Conservation (phyloP, 1,284 basidiomycete genomes). For the Cryptococcus sp. region DNA sequence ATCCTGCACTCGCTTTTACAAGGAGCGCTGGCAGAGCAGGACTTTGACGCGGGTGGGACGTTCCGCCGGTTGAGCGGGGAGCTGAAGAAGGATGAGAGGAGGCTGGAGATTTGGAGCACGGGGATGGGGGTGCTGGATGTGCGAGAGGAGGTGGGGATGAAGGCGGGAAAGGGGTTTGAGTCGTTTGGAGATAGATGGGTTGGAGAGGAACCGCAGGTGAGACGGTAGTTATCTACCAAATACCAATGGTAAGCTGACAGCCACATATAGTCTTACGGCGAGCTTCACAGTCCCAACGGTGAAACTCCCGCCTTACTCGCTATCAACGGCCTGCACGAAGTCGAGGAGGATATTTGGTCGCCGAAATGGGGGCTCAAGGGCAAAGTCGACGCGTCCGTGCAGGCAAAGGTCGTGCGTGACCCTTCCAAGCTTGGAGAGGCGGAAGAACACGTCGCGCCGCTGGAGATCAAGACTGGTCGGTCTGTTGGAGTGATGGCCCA, state of each 20-base stretch:
- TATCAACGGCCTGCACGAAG: constrained; percentile 70
- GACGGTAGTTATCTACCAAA: too few relatives aligned
- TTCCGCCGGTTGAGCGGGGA: constrained; percentile 33
- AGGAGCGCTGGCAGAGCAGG: constrained; percentile 57
- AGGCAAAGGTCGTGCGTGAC: constrained; percentile 58
- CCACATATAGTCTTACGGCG: constrained; percentile 57
- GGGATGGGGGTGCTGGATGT: constrained; percentile 45
- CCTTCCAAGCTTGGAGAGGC: constrained; percentile 30
- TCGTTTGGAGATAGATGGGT: constrained; percentile 46
- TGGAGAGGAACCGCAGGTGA: constrained; percentile 27
- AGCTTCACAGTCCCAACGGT: constrained; percentile 54
- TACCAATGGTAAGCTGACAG: too few relatives aligned
- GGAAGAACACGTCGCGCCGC: constrained; percentile 55
- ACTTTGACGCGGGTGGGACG: constrained; percentile 34
- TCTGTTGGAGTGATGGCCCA: constrained; percentile 78
- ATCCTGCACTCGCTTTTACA: constrained; percentile 88
- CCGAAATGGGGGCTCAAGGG: constrained; percentile 93
- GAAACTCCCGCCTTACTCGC: constrained; percentile 55
- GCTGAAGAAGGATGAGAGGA: constrained; percentile 35
- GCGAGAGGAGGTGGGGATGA: constrained; percentile 39
- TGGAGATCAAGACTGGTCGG: constrained; percentile 95
- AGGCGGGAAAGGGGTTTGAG: constrained; percentile 41
- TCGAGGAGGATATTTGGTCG: constrained; percentile 98
- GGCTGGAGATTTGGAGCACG: constrained; percentile 47
- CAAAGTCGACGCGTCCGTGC: constrained; percentile 87